Evolutionary conservation across 1,139 yeast species (phyloP).

Genomic region (Debaryomyces coudertii): DNA sequence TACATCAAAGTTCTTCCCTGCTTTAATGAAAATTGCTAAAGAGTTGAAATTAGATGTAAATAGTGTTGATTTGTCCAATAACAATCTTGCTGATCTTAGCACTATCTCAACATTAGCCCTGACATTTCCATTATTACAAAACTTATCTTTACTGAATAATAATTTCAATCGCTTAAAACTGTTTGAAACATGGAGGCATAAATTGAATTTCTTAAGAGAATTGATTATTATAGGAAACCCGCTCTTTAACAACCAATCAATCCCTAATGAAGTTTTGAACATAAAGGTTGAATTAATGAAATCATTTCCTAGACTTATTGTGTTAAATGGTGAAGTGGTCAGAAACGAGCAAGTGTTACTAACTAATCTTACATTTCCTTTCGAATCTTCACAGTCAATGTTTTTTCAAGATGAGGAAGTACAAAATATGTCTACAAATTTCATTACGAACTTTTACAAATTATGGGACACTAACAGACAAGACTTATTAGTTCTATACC

Average conservation of each 20-base stretch:
- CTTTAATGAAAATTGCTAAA: conserved; percentile 82
- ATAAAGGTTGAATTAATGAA: conserved; percentile 68
- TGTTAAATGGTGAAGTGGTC: conserved; percentile 76
- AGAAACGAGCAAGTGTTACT: conserved; percentile 70
- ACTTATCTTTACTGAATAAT: conserved; percentile 80
- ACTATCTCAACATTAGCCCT: conserved; percentile 67
- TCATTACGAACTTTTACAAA: conserved; percentile 72
- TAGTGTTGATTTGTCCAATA: conserved; percentile 75
- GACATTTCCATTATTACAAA: conserved; percentile 73
- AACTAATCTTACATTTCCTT: conserved; percentile 58
- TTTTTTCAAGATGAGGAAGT: conserved; percentile 84
- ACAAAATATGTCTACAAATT: conserved; percentile 70
- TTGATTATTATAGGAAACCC: conserved; percentile 80
- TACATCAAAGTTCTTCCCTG: conserved; percentile 83
- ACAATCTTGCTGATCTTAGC: conserved; percentile 64
- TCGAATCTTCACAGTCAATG: conserved; percentile 45
- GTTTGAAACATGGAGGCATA: conserved; percentile 78
- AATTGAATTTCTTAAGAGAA: conserved; percentile 74
- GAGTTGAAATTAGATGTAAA: conserved; percentile 58
- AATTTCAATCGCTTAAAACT: conserved; percentile 58
- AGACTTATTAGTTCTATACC: conserved; percentile 72
- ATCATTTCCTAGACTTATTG: conserved; percentile 74
- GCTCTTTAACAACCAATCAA: conserved; percentile 39
- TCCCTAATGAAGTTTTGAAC: conserved; percentile 39
- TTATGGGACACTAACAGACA: conserved; percentile 81